Evolutionary conservation across 345 rosid species (phyloP), one percentile per base, ranked within the genome.

Genomic region (Aethionema arabicum): DNA sequence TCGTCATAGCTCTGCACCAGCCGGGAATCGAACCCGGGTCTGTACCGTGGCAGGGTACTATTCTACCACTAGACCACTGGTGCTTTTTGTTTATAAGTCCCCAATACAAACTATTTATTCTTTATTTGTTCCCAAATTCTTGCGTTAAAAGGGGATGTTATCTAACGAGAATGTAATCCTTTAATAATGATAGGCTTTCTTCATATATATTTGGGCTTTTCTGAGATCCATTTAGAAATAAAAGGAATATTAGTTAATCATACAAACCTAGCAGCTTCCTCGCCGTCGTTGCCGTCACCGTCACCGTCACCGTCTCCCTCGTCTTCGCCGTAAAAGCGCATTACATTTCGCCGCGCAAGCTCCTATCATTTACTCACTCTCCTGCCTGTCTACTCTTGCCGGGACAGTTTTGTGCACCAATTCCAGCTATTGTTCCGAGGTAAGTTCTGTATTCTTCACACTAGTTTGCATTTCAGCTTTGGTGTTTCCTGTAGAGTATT

Each of bases 21-120:
- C 80, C 80, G 87, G 82, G 80, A 79, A 79, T 79, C 77, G 78
- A 82, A 77, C 87, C 79, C 77, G 79, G 84, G 82, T 73, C 80
- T 75, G 77, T 73, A 82, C 84, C 74, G 80, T 77, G 77, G 81
- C 79, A 82, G 75, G 82, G 81, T 82, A 79, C 71, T 67, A 67
- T 72, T 72, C 58, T 63, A 72, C 52, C 76, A 72, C 74, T 64
- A 59, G 71, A 64, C 69, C 74, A 59, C 72, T 49, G 68, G 74
- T 67, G 69, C 69, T 46, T 8, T 0, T 0, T 9, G 35, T 15
- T 9, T 4, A n/a, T n/a, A 0, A n/a, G 0, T 0, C 3, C 6
- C 38, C 38, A 35, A 1, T 21, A 21, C 27, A 21, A 21, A 21
- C 2, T 21, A 21, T 21, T 21, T 21, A 21, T 21, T 21, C 2